Percentiles rank a stretch among this genome's conserved stretches.
Conservation (phyloP, 495 filamentous ascomycete species). For the Neurospora sp. region DNA sequence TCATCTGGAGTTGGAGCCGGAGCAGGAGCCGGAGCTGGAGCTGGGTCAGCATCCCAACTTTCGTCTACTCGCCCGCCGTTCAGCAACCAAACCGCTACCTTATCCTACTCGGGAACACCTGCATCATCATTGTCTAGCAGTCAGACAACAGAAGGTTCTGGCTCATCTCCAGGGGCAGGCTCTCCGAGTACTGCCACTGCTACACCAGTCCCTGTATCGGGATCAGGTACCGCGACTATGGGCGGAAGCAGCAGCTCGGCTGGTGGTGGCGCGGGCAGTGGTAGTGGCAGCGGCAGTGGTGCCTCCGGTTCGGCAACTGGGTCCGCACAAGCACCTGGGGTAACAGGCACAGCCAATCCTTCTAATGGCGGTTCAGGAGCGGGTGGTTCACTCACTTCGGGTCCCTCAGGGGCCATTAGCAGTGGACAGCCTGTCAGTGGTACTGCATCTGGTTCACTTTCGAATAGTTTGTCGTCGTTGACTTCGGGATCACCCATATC, state of each 20-base stretch:
- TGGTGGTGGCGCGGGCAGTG: neutral
- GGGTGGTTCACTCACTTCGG: neutral
- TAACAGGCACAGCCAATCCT: neutral
- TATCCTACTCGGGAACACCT: neutral
- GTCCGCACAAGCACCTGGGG: neutral
- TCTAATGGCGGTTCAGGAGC: neutral
- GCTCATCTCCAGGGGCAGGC: neutral
- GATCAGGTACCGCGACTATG: neutral
- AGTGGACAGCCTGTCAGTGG: neutral
- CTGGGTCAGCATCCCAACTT: neutral
- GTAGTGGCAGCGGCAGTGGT: neutral
- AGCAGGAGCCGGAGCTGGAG: neutral
- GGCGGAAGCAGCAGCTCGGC: neutral
- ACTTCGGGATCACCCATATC: neutral
- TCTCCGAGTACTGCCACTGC: neutral
- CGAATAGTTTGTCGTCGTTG: neutral
- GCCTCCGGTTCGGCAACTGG: neutral
- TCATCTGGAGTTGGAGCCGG: neutral
- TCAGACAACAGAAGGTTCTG: neutral
- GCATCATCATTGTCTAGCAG: neutral
- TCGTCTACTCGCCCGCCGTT: neutral
- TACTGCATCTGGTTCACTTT: neutral
- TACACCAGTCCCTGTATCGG: neutral
- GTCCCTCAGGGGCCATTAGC: neutral
- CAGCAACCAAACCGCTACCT: neutral